Conservation (phyloP, 176 grass and related monocot species). For the Rhynchospora pubera region DNA sequence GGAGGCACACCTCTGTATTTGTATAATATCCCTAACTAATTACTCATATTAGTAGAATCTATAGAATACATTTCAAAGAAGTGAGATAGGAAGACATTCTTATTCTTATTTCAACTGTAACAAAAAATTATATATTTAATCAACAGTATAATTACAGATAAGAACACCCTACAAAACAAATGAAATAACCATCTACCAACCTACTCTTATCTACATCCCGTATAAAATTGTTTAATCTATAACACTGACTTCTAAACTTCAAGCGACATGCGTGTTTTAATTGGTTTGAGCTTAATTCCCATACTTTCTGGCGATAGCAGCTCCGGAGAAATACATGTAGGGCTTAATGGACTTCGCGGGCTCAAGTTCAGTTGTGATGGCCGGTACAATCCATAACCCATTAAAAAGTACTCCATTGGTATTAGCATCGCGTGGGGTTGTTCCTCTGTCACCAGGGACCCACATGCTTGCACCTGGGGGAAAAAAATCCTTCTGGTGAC, state of each 20-base stretch:
- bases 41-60: not conserved
- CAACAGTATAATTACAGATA: conserved; percentile 11
- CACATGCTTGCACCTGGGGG: conserved; percentile 73
- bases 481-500: not conserved
- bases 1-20: conserved; percentile 2
- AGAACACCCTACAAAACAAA: conserved; percentile 19
- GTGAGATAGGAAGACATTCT: conserved; percentile 6
- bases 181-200: conserved; percentile 14
- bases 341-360: conserved; percentile 71
- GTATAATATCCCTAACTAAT: not conserved
- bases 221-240: conserved; percentile 10
- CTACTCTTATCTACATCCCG: conserved; percentile 4
- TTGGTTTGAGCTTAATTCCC: conserved; percentile 97
- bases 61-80: conserved; percentile 15
- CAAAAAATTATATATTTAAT: not conserved
- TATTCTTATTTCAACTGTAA: conserved; percentile 8
- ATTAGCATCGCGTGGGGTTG: conserved; percentile 94
- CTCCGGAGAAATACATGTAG: conserved; percentile 75
- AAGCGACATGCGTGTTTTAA: conserved; percentile 58
- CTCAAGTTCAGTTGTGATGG: conserved; percentile 66
- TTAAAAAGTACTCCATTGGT: conserved; percentile 92
- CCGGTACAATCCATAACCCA: conserved; percentile 77
- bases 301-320: conserved; percentile 94
- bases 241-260: conserved; percentile 40
- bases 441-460: conserved; percentile 83